Percentiles rank a stretch among this genome's conserved stretches.
Conservation (phyloP, 2,329 filamentous ascomycete genomes). For the Herpomyces periplanetae region DNA sequence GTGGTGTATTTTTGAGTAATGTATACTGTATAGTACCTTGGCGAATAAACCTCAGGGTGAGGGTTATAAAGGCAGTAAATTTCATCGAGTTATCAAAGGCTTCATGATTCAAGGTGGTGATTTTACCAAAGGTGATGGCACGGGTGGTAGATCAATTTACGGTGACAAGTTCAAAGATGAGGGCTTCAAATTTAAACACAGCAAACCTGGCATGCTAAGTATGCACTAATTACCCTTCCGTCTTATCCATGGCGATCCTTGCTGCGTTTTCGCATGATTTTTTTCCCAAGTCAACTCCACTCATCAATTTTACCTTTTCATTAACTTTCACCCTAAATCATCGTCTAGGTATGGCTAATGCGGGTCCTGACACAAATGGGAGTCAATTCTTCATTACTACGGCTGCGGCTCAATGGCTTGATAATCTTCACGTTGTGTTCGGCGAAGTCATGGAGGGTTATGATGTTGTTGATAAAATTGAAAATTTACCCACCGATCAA, state of each 20-base stretch:
- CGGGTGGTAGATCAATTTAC: conserved; percentile 61
- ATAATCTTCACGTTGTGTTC: conserved; percentile 52
- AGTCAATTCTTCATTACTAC: conserved; percentile 78
- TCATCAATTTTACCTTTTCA: neutral
- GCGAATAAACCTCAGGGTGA: conserved; percentile 56
- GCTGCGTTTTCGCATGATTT: too few species aligned
- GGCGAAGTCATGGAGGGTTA: conserved; percentile 60
- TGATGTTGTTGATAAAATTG: conserved; percentile 37
- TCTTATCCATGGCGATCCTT: too few species aligned
- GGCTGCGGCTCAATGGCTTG: conserved; percentile 38
- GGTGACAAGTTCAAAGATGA: conserved; percentile 48
- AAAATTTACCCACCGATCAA: conserved; percentile 21
- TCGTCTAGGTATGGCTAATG: conserved; percentile 33
- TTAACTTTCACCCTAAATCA: conserved; percentile 1
- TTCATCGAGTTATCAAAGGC: conserved; percentile 62
- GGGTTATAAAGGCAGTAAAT: conserved; percentile 38
- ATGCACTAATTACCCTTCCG: too few species aligned
- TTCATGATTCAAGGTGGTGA: conserved; percentile 82
- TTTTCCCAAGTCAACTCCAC: too few species aligned
- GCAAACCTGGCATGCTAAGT: conserved; percentile 38
- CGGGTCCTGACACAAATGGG: conserved; percentile 49
- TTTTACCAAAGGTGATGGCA: conserved; percentile 45
- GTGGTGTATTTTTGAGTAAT: conserved; percentile 10
- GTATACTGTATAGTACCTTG: conserved; percentile 34
- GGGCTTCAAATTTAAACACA: conserved; percentile 84